A percentile compares a stretch with the other conserved stretches of the same genome.
phyloP scores from a whole-genome alignment of 139 green algal genomes.

The Chlorella ohadii region DNA sequence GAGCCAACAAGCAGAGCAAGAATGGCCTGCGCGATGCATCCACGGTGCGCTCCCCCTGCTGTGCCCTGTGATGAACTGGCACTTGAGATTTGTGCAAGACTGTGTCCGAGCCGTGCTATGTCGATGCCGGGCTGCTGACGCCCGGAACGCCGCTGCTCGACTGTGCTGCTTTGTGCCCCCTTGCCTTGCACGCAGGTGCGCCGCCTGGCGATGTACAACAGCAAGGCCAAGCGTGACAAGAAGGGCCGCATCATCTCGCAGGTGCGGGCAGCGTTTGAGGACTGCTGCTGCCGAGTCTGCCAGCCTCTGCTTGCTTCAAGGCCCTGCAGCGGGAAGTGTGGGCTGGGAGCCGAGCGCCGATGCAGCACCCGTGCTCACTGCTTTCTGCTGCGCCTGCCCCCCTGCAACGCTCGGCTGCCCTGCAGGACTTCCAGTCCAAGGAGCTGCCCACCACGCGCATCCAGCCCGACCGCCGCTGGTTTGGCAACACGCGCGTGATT shows the following conservation, averaged over 20 bases:
- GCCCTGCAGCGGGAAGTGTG: no score
- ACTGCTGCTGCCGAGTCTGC: no score
- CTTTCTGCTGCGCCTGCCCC: no score
- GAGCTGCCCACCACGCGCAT: conserved; percentile 97
- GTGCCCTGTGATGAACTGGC: no score
- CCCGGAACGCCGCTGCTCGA: background rate
- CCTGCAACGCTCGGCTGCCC: no score
- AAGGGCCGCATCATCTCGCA: conserved; percentile 65
- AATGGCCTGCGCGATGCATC: conserved; percentile 70
- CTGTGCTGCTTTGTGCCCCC: background rate
- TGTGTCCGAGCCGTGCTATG: no score
- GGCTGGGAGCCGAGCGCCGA: no score
- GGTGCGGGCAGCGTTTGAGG: no score
- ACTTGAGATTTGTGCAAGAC: no score
- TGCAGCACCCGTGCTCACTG: no score
- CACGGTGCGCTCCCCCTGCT: conserved; percentile 77
- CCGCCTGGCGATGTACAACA: conserved; percentile 98
- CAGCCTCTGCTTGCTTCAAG: no score
- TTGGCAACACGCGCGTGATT: conserved; percentile 98
- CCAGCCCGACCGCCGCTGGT: conserved; percentile 95
- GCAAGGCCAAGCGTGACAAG: conserved; percentile 84
- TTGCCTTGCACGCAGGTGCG: conserved; percentile 70
- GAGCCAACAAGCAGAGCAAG: conserved; percentile 68
- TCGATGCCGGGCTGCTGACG: no score
- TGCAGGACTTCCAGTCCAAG: conserved; percentile 91